Conservation (phyloP, 352 stramenopile species). For the Pythium insidiosum region DNA sequence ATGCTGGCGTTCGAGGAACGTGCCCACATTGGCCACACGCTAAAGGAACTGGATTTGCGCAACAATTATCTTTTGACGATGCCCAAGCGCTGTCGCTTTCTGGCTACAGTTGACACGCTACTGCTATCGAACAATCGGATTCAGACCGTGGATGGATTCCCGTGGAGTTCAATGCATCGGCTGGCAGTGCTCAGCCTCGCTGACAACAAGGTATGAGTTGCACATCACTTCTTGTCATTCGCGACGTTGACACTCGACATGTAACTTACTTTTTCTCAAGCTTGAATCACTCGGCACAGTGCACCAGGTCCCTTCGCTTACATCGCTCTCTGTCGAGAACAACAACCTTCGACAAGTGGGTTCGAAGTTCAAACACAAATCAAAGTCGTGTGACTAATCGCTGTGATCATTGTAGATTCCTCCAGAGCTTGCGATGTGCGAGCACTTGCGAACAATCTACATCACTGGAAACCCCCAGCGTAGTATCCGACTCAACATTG, state of each 20-base stretch:
- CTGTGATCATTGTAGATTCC: constrained; percentile 38
- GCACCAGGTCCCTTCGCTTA: constrained; percentile 47
- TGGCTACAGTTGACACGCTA: constrained; percentile 54
- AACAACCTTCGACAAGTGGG: constrained; percentile 70
- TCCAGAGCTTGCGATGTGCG: constrained; percentile 41
- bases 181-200: constrained; percentile 57
- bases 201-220: constrained; percentile 47
- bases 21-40: constrained; percentile 24
- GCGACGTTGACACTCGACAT: background rate
- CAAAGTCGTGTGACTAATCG: too few relatives aligned
- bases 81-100: constrained; percentile 26
- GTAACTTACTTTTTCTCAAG: constrained; percentile 12
- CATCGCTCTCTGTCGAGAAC: constrained; percentile 73
- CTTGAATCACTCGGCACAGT: constrained; percentile 55
- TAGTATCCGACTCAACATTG: constrained; percentile 48
- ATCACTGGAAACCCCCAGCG: constrained; percentile 73
- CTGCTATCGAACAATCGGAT: constrained; percentile 67
- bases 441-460: constrained; percentile 49
- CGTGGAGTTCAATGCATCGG: constrained; percentile 47
- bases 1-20: constrained; percentile 22
- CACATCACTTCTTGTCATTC: background rate
- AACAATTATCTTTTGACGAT: constrained; percentile 57
- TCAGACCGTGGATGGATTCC: constrained; percentile 35
- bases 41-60: constrained; percentile 68
- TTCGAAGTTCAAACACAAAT: too few relatives aligned